Evolutionary conservation across 352 stramenopile genomes (phyloP), one percentile per base, ranked within the genome.

Genomic region (Globisporangium irregulare): DNA sequence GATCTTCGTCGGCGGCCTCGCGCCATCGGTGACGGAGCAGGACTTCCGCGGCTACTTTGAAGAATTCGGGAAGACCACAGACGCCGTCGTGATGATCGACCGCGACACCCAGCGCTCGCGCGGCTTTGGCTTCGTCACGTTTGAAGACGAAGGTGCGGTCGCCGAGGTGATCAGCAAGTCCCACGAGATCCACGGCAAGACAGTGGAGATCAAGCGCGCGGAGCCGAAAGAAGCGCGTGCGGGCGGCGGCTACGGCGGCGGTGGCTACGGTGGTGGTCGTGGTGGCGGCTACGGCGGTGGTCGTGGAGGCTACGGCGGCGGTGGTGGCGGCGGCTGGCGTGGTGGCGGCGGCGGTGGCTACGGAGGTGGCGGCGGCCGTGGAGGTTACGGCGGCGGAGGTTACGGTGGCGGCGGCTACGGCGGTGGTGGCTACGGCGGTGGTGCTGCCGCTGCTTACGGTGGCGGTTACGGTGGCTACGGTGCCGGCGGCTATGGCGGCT

Each of bases 41-140:
- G 92, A 97, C 66, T 97, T 98, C 73, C 80, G 87, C 50, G 73
- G 85, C 65, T 97, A 98, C 78, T 98, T 98, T 65, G 87, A 96
- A 64, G 83, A 91, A 64, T 98, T 85, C 69, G 93, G 93, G 66
- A 86, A 81, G 67, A 95, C 97, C 65, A 95, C 87, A 32, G 91
- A 97, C 65, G 90, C 92, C 0, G 87, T 98, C 32, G 92, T 98
- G 59, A 98, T 98, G 93, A 93, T 97, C 64, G 93, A 98, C 72
- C 89, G 92, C 32, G 87, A 97, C 53, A 98, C 93, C 14, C 82
- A 97, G 69, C 84, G 91, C 59, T 97, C 87, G 25, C 86, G 93
- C 12, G 93, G 93, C 62, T 98, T 98, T 71, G 93, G 93, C 32
- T 98, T 98, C 67, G 80, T 98, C 32, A 98, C 89, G 15, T 98